These are phyloP conservation scores for carrot (Daucus carota) DNA, from an alignment of 129 eudicot genomes.

Conservation along the genomic window DNA sequence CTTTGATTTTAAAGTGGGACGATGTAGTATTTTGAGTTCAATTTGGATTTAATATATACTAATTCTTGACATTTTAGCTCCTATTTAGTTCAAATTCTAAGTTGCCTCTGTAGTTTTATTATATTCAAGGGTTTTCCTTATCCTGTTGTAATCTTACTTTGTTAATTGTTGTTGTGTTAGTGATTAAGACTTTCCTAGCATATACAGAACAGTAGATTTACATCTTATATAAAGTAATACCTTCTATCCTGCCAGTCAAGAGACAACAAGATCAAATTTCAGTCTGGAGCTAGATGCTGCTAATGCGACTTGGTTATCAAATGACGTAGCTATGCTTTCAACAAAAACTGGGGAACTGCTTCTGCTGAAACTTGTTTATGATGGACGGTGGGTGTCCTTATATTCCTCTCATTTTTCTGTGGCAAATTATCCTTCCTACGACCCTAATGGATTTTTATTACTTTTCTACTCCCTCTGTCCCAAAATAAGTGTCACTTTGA, in stretches of 20 bases:
- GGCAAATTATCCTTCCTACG: not conserved
- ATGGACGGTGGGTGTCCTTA: conserved; percentile 70
- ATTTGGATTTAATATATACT: not conserved
- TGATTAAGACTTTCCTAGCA: not conserved
- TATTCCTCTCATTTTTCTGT: conserved; percentile 11
- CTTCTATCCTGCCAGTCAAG: conserved; percentile 52
- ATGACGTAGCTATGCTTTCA: conserved; percentile 90
- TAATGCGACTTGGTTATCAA: conserved; percentile 87
- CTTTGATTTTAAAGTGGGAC: not conserved
- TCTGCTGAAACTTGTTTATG: conserved; percentile 71
- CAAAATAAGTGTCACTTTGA: too few relatives aligned
- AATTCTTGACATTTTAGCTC: not conserved
- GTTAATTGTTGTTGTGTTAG: not conserved
- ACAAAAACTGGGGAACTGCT: conserved; percentile 91
- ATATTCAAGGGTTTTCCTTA: not conserved
- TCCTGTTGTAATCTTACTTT: conserved; percentile 4
- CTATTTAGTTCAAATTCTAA: not conserved
- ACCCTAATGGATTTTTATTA: not conserved
- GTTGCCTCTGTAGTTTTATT: not conserved
- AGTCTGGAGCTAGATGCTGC: conserved; percentile 96
- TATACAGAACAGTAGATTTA: conserved; percentile 1
- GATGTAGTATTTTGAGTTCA: not conserved
- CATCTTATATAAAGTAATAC: conserved; percentile 10
- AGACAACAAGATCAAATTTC: conserved; percentile 74
- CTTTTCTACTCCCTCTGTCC: too few relatives aligned